A percentile compares a stretch with the other conserved stretches of the same genome.
phyloP scores from a whole-genome alignment of 208 protist species.

The Acanthamoeba culbertsoni region DNA sequence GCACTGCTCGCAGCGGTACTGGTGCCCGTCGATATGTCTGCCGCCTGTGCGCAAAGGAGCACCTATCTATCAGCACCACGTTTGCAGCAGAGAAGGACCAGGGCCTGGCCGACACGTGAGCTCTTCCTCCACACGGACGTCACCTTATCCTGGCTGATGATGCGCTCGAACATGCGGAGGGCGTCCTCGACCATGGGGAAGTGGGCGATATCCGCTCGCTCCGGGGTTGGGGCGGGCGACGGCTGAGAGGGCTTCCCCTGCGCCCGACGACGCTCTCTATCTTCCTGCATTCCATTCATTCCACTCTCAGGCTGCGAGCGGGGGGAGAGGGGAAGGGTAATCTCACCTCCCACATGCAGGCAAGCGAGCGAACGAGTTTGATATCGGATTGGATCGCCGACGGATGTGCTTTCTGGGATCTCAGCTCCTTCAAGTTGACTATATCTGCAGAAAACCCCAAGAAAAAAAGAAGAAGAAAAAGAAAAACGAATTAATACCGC shows the following conservation, averaged over 20 bases:
- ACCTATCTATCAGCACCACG: too few relatives aligned
- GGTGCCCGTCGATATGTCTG: background rate
- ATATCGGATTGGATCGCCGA: background rate
- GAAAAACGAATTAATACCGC: background rate
- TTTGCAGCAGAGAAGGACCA: background rate
- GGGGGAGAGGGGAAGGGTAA: background rate
- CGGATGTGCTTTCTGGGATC: background rate
- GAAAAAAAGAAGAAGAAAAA: background rate
- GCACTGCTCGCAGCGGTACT: background rate
- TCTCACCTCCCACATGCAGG: conserved; percentile 52
- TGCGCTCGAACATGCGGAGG: background rate
- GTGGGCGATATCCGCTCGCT: background rate
- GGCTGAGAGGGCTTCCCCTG: background rate
- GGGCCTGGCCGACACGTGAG: background rate
- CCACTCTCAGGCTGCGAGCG: background rate
- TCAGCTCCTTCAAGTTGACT: background rate
- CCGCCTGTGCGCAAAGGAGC: background rate
- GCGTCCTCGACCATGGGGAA: background rate
- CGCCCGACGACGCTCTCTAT: background rate
- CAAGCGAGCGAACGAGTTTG: conserved; percentile 35
- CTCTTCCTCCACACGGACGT: background rate
- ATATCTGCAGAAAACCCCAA: background rate
- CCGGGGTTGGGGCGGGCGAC: background rate
- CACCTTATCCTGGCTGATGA: conserved; percentile 59
- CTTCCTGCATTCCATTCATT: background rate